Evolutionary conservation across 805 yeast genomes (phyloP), one percentile per base, ranked within the genome.

Genomic region (Cyberlindnera sargentensis): DNA sequence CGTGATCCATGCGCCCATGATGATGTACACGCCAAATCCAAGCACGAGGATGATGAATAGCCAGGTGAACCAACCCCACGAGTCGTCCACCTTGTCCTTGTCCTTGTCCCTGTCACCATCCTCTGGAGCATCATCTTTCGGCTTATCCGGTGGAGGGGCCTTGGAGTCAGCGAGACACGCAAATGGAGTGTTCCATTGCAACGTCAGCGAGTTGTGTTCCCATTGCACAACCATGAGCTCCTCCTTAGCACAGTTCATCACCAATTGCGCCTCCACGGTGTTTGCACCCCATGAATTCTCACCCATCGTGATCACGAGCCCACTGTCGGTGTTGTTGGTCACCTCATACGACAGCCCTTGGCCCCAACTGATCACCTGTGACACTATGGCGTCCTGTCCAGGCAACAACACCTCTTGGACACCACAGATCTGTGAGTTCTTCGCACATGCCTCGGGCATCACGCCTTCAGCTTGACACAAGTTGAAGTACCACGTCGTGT

Each of bases 51-150:
- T 65, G 52, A 90, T 80, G 58, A 90, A 86, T 8, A 88, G 56
- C 81, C 91, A 86, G 3, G 89, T 76, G 59, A 90, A 77, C 73
- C 90, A 77, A 42, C 95, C 93, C 82, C 91, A 80, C 39, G 78
- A 68, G 29, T 60, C 60, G 24, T 56, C 49, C 20, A 15, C 20
- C 2, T 15, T 15, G 20, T 15, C 20, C 33, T 59, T 32, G 2
- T 38, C 37, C 34, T 62, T 62, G 33, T 46, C 40, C 41, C 42
- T 40, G 11, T 34, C 47, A 31, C 63, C 62, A 31, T 53, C 51
- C 27, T 63, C 65, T 30, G 58, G 51, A 20, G 55, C 55, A 15
- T 56, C 54, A 29, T 58, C 49, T 25, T 53, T 50, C 25, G 56
- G 47, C 15, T 38, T 27, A 11, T 33, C 36, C 25, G 35, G 35